Percentiles rank a stretch among this genome's conserved stretches.
phyloP scores from a whole-genome alignment of 1,284 basidiomycete genomes.

The Boletus sp. region DNA sequence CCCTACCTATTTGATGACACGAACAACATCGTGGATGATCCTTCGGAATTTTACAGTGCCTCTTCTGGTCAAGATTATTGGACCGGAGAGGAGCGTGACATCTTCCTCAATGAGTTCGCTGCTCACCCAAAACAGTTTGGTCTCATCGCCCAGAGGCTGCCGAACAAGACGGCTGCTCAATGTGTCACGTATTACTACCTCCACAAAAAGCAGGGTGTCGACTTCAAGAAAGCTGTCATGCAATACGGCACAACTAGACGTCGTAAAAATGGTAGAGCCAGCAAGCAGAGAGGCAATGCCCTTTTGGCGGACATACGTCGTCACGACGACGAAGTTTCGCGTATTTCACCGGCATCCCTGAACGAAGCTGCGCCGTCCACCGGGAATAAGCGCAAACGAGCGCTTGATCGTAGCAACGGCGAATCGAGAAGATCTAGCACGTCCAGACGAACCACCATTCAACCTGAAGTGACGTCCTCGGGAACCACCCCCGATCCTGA shows the following conservation, averaged over 20 bases:
- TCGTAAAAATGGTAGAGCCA: conserved; percentile 54
- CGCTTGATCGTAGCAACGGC: conserved; percentile 30
- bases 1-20: conserved; percentile 79
- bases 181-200: conserved; percentile 96
- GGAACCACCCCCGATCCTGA: conserved; percentile 64
- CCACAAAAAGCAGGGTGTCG: conserved; percentile 85
- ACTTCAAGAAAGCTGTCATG: conserved; percentile 77
- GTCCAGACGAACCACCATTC: conserved; percentile 40
- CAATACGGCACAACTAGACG: conserved; percentile 66
- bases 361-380: conserved; percentile 30
- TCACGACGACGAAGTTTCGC: conserved; percentile 68
- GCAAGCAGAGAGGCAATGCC: conserved; percentile 75
- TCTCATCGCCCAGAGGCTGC: conserved; percentile 76
- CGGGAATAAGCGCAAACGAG: conserved; percentile 34
- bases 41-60: conserved; percentile 75
- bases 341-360: conserved; percentile 35
- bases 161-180: conserved; percentile 85
- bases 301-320: conserved; percentile 74
- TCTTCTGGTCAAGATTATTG: conserved; percentile 75
- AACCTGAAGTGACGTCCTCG: conserved; percentile 44
- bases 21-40: conserved; percentile 79
- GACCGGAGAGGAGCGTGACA: conserved; percentile 83
- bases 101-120: conserved; percentile 82
- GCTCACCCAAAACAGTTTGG: conserved; percentile 94
- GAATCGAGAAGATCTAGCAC: conserved; percentile 33